phyloP scores from a whole-genome alignment of 1,284 basidiomycete species.

The Leccinum insolens region DNA sequence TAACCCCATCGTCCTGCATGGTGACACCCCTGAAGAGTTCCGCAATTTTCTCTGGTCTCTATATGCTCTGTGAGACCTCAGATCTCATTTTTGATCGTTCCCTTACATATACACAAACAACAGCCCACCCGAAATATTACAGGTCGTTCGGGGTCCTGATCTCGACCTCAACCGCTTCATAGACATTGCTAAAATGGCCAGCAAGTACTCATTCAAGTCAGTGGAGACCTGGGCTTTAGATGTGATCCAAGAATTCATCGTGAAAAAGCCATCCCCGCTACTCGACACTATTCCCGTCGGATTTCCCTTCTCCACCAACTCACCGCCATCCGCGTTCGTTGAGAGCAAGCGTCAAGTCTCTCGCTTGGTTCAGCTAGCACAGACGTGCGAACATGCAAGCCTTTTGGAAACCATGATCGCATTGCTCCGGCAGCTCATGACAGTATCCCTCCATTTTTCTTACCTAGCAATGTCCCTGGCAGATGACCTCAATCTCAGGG shows the following conservation, averaged over 20 bases:
- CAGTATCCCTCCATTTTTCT: conserved; percentile 58
- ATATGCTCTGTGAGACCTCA: conserved; percentile 57
- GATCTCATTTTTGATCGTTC: conserved; percentile 25
- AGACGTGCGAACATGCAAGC: conserved; percentile 60
- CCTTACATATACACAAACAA: conserved; percentile 11
- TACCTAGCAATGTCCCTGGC: conserved; percentile 70
- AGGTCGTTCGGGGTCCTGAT: conserved; percentile 42
- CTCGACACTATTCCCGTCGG: conserved; percentile 42
- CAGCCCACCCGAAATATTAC: conserved; percentile 61
- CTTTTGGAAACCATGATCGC: conserved; percentile 59
- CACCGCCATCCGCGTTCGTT: conserved; percentile 26
- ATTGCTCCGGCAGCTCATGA: conserved; percentile 61
- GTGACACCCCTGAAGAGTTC: conserved; percentile 64
- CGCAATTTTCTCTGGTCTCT: conserved; percentile 61
- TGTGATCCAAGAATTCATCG: conserved; percentile 63
- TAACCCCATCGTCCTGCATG: conserved; percentile 61
- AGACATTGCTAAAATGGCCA: conserved; percentile 61
- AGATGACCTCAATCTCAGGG: conserved; percentile 61
- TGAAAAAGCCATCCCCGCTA: conserved; percentile 58
- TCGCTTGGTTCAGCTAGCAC: conserved; percentile 62
- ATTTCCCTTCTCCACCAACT: conserved; percentile 34
- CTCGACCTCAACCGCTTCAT: conserved; percentile 58
- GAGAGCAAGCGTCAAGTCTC: conserved; percentile 53
- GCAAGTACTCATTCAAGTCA: conserved; percentile 71
- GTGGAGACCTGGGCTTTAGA: conserved; percentile 71